phyloP scores from a whole-genome alignment of 345 rosid species.

The Cardamine chenopodiifolia region DNA sequence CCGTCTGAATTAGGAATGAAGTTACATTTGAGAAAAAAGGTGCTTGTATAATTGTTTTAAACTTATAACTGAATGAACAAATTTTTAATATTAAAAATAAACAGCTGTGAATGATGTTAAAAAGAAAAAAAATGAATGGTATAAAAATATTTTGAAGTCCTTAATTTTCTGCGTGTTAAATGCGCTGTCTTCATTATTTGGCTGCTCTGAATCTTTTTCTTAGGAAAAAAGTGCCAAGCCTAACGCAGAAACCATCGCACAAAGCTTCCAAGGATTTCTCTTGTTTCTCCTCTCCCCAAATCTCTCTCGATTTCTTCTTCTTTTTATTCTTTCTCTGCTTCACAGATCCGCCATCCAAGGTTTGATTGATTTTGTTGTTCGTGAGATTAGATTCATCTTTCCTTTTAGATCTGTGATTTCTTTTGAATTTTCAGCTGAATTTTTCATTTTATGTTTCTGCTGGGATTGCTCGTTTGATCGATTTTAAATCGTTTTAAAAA shows the following conservation, averaged over 20 bases:
- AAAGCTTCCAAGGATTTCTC: conserved; percentile 13
- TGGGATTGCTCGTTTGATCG: neutral
- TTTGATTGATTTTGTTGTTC: conserved; percentile 21
- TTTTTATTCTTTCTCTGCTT: neutral
- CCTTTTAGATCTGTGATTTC: conserved; percentile 1
- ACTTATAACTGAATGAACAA: neutral
- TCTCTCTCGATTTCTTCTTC: conserved; percentile 5
- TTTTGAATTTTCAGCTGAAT: conserved; percentile 24
- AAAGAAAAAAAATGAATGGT: neutral
- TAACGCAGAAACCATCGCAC: conserved; percentile 2
- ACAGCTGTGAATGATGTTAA: neutral
- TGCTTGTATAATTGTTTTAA: neutral
- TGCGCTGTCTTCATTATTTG: conserved; percentile 34
- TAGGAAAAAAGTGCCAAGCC: neutral
- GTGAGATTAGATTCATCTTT: neutral
- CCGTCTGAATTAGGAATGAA: neutral
- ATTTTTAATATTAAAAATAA: neutral
- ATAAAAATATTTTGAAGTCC: conserved; percentile 31
- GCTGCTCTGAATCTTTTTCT: neutral
- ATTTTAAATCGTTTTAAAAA: neutral
- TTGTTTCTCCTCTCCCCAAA: conserved; percentile 9
- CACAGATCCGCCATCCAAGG: conserved; percentile 32
- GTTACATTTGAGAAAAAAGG: neutral
- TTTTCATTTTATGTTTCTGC: neutral
- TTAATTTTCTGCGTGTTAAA: conserved; percentile 46